phyloP scores from a whole-genome alignment of 352 stramenopile genomes.

The Pythium rishiriense region DNA sequence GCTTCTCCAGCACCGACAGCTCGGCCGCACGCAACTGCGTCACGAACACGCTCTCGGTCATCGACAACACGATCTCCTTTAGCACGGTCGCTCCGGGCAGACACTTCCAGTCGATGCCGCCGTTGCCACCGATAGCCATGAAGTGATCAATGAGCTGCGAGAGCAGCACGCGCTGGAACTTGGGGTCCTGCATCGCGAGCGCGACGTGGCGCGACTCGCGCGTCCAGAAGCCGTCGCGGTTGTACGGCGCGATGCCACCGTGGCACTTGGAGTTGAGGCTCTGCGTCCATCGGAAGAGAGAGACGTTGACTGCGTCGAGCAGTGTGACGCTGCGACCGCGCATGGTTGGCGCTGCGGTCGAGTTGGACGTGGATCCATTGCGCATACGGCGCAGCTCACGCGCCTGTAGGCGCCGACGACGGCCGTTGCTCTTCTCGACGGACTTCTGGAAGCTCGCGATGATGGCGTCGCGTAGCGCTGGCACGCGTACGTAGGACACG shows the following conservation, averaged over 20 bases:
- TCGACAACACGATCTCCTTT: conserved; percentile 40
- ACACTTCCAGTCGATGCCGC: conserved; percentile 60
- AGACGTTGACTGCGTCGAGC: conserved; percentile 44
- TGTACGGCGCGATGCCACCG: conserved; percentile 39
- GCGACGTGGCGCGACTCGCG: conserved; percentile 39
- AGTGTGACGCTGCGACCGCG: conserved; percentile 38
- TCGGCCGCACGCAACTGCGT: conserved; percentile 46
- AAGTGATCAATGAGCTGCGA: conserved; percentile 64
- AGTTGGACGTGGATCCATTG: neutral
- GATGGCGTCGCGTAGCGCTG: conserved; percentile 52
- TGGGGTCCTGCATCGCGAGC: neutral
- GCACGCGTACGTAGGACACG: conserved; percentile 57
- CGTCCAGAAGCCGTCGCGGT: conserved; percentile 50
- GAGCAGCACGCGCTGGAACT: conserved; percentile 35
- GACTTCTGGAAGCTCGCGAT: conserved; percentile 41
- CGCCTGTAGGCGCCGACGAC: neutral
- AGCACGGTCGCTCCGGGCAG: conserved; percentile 55
- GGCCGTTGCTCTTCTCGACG: conserved; percentile 20
- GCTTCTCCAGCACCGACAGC: conserved; percentile 34
- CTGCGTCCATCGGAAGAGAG: conserved; percentile 60
- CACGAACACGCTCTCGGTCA: conserved; percentile 43
- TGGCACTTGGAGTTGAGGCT: conserved; percentile 55
- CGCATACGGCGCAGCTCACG: conserved; percentile 15
- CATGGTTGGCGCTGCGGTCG: neutral
- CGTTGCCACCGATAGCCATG: conserved; percentile 34